Conservation (phyloP, 805 yeast genomes). For the Candida loeiensis region DNA sequence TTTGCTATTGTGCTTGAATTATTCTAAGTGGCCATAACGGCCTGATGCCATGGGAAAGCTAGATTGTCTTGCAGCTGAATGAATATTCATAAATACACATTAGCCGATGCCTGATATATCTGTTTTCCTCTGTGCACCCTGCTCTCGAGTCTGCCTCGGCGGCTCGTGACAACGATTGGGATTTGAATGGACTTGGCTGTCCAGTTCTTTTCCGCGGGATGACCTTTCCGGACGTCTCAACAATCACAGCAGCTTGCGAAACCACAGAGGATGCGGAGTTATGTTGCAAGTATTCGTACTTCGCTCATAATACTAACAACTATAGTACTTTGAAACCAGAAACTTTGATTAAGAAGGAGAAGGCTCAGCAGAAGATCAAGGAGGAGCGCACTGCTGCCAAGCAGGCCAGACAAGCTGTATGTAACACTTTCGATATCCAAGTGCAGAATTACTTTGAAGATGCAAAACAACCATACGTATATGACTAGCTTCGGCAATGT, state of each 20-base stretch:
- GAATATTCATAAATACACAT: slow-evolving; percentile 19
- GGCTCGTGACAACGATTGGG: slow-evolving; percentile 18
- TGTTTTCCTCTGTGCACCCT: slow-evolving; percentile 40
- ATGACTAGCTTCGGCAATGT: slow-evolving; percentile 70
- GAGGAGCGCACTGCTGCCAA: slow-evolving; percentile 79
- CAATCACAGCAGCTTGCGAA: slow-evolving; percentile 5
- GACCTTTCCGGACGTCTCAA: slow-evolving; percentile 21
- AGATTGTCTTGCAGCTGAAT: slow-evolving; percentile 40
- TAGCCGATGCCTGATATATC: slow-evolving; percentile 43
- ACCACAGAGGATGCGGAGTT: slow-evolving; percentile 11
- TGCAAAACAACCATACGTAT: slow-evolving; percentile 44
- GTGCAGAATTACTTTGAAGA: slow-evolving; percentile 41
- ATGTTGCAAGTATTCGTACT: slow-evolving; percentile 4
- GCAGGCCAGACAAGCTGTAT: slow-evolving; percentile 75
- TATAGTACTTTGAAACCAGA: slow-evolving; percentile 66
- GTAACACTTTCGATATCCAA: slow-evolving; percentile 33
- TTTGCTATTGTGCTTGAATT: slow-evolving; percentile 1
- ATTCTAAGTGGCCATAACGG: not conserved
- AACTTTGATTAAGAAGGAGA: slow-evolving; percentile 78
- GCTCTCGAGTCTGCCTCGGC: not conserved
- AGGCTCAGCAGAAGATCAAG: slow-evolving; percentile 73
- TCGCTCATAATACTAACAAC: slow-evolving; percentile 19
- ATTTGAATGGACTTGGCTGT: slow-evolving; percentile 38
- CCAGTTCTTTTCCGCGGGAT: slow-evolving; percentile 29
- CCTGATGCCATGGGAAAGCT: slow-evolving; percentile 34